Evolutionary conservation across 345 rosid species (phyloP).

Genomic region (Eucalyptus regnans): DNA sequence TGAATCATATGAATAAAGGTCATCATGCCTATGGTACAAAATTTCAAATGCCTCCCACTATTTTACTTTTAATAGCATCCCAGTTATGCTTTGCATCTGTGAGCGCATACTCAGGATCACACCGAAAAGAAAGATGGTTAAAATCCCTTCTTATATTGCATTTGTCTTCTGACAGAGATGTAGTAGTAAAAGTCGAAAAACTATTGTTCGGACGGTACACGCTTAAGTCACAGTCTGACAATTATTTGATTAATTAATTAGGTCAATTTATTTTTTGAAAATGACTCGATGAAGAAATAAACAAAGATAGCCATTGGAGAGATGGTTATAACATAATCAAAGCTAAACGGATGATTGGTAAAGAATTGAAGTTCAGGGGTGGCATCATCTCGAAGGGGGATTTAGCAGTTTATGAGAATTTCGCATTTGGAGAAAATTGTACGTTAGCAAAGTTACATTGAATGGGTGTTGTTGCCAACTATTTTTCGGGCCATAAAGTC

Average conservation of each 20-base stretch:
- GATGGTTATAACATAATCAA: not conserved
- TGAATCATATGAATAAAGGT: not conserved
- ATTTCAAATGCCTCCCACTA: not conserved
- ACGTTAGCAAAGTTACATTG: not conserved
- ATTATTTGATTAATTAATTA: not conserved
- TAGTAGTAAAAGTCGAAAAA: not conserved
- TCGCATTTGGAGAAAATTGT: not conserved
- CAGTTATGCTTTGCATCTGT: not conserved
- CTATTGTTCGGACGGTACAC: not conserved
- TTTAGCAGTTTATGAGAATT: not conserved
- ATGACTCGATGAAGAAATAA: not conserved
- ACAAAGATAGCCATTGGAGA: not conserved
- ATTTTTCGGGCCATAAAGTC: not conserved
- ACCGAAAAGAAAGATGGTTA: not conserved
- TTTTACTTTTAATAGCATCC: not conserved
- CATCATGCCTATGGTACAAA: not conserved
- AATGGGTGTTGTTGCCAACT: not conserved
- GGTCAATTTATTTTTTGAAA: not conserved
- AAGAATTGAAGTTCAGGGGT: not conserved
- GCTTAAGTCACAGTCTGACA: not conserved
- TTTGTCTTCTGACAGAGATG: not conserved
- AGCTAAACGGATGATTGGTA: not conserved
- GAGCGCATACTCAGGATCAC: not conserved
- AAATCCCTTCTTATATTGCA: not conserved
- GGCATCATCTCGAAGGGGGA: not conserved